Evolutionary conservation across 2,329 filamentous ascomycete genomes (phyloP), one percentile per base, ranked within the genome.

Genomic region (Tolypocladium nubicola): DNA sequence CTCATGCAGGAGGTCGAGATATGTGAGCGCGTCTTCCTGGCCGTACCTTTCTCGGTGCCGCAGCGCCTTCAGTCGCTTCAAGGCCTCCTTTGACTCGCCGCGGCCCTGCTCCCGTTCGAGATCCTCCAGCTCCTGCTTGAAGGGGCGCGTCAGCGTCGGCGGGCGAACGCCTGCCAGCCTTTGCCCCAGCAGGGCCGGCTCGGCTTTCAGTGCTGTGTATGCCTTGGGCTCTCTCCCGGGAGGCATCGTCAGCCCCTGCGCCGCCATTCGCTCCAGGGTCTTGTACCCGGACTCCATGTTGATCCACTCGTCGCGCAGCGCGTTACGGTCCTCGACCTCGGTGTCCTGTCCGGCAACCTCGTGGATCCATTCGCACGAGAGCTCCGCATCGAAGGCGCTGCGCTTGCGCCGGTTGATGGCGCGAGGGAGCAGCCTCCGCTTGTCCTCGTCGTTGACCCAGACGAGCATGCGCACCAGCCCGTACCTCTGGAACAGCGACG

Each of bases 401-500:
- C 84, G 85, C 47, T 72, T 78, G n/a, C 86, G 80, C 1, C 75
- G 70, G 39, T 75, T 70, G 3, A 88, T 66, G 2, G 75, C 73
- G 55, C 80, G 81, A 0, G 92, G 87, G 9, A 96, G 58, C 1
- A 89, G 62, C 1, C 69, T 60, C 8, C 71, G 65, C 61, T 83
- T 83, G 57, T 90, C 86, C 0, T 80, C 75, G 49, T 85, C 76
- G 1, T 81, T 78, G 4, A 85, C 66, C 85, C 91, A 92, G 43
- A 92, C 68, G 1, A 97, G 78, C 76, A 93, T 86, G 53, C 91
- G 84, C 3, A 96, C 85, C 21, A 86, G 80, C 3, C 93, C 93
- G 67, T 90, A 92, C 35, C 77, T 76, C 64, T 96, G 87, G 63
- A 95, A 82, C 0, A 87, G 75, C 0, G 76, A 71, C 54, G 83